Evolutionary conservation across 2,329 filamentous ascomycete species (phyloP).

Genomic region (Fusarium citri): DNA sequence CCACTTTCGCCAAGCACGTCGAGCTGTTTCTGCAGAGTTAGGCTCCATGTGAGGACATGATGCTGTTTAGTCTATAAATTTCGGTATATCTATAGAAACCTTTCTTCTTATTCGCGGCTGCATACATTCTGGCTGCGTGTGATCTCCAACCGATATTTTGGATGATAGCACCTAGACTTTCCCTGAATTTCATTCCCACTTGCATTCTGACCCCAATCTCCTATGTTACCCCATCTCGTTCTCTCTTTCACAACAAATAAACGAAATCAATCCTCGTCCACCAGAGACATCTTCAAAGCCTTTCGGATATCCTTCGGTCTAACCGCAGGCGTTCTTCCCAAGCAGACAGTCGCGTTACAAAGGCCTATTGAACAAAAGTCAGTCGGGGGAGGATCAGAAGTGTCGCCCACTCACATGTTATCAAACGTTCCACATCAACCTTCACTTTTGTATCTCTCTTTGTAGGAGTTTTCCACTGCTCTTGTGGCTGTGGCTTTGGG

Average conservation of each 20-base stretch:
- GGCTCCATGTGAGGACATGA: too few relatives aligned
- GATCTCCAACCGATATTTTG: too few relatives aligned
- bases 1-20: background rate
- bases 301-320: constrained; percentile 1
- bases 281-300: constrained; percentile 6
- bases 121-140: background rate
- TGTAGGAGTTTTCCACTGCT: background rate
- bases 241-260: too few relatives aligned
- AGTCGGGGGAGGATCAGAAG: fast-evolving
- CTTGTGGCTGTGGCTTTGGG: background rate
- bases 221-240: too few relatives aligned
- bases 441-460: constrained; percentile 2
- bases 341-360: constrained; percentile 3
- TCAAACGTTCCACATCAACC: constrained; percentile 1
- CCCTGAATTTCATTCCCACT: too few relatives aligned
- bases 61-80: background rate
- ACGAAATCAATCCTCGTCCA: background rate
- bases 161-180: background rate
- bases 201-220: too few relatives aligned
- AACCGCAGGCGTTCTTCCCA: constrained; percentile 11
- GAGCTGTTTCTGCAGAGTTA: background rate
- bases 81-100: background rate
- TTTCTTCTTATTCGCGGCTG: background rate
- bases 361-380: background rate
- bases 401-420: background rate